Percentiles rank a stretch among this genome's conserved stretches.
These are phyloP conservation scores for Scheffersomyces ergatensis DNA, from an alignment of 805 yeast genomes.

Conservation along the genomic window DNA sequence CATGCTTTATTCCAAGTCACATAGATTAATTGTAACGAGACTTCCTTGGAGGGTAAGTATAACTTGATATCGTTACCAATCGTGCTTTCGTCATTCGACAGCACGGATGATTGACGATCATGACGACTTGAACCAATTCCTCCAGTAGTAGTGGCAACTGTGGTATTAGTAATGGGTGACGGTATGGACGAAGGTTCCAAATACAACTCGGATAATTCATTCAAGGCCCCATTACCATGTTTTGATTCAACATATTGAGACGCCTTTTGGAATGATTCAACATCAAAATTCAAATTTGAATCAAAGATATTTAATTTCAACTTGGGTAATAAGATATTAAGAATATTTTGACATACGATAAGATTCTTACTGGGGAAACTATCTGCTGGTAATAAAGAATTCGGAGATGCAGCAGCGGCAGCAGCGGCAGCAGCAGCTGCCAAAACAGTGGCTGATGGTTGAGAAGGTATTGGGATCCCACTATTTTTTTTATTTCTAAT, in stretches of 20 bases:
- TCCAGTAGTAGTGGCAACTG: not conserved
- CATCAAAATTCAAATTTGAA: conserved; percentile 28
- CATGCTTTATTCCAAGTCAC: conserved; percentile 86
- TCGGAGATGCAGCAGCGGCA: conserved; percentile 5
- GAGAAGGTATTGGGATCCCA: conserved; percentile 27
- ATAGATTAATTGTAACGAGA: conserved; percentile 67
- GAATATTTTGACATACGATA: conserved; percentile 29
- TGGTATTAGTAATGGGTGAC: conserved; percentile 2
- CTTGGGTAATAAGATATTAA: conserved; percentile 34
- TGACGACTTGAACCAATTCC: conserved; percentile 5
- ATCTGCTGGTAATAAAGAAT: conserved; percentile 2
- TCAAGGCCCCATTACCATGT: conserved; percentile 15
- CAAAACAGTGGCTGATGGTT: conserved; percentile 7
- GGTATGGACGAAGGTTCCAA: conserved; percentile 22
- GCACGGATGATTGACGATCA: conserved; percentile 12
- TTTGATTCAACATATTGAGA: conserved; percentile 17
- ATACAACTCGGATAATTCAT: conserved; percentile 27
- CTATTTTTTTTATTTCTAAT: conserved; percentile 46
- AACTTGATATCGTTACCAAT: conserved; percentile 50
- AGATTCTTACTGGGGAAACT: conserved; percentile 14
- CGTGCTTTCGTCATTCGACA: conserved; percentile 21
- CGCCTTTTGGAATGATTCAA: conserved; percentile 30
- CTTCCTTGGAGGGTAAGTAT: conserved; percentile 71
- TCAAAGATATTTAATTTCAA: conserved; percentile 33
- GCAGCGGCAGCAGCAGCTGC: conserved; percentile 8